phyloP scores from a whole-genome alignment of 257 asterid genomes.

The Forsythia viridissima region DNA sequence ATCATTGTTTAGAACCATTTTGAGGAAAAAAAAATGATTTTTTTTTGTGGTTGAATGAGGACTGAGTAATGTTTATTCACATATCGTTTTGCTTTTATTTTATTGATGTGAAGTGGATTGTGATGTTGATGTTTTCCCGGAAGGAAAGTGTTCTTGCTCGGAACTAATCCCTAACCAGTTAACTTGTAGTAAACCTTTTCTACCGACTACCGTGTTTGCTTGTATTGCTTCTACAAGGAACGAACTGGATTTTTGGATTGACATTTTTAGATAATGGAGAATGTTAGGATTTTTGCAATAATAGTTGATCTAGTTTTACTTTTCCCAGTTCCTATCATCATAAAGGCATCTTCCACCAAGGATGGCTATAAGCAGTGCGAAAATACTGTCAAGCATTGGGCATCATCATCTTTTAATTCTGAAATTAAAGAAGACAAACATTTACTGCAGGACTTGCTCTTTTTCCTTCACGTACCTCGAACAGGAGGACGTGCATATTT shows the following conservation, averaged over 20 bases:
- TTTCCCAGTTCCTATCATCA: conserved; percentile 43
- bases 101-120: no score
- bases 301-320: conserved; percentile 2
- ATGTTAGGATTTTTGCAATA: background rate
- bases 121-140: no score
- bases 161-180: background rate
- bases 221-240: conserved; percentile 1
- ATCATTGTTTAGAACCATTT: conserved; percentile 9
- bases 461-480: conserved; percentile 96
- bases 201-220: background rate
- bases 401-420: conserved; percentile 60
- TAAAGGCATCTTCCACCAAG: conserved; percentile 42
- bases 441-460: conserved; percentile 74
- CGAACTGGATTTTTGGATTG: conserved; percentile 2
- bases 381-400: conserved; percentile 75
- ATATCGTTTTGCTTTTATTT: no score
- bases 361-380: conserved; percentile 64
- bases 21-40: background rate
- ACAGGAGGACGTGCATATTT: conserved; percentile 95
- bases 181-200: background rate
- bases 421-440: conserved; percentile 66
- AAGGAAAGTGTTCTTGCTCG: background rate
- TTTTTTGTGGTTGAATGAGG: background rate
- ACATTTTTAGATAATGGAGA: conserved; percentile 3
- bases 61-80: no score